phyloP scores from a whole-genome alignment of 2,329 filamentous ascomycete species.

The Sclerotinia borealis region DNA sequence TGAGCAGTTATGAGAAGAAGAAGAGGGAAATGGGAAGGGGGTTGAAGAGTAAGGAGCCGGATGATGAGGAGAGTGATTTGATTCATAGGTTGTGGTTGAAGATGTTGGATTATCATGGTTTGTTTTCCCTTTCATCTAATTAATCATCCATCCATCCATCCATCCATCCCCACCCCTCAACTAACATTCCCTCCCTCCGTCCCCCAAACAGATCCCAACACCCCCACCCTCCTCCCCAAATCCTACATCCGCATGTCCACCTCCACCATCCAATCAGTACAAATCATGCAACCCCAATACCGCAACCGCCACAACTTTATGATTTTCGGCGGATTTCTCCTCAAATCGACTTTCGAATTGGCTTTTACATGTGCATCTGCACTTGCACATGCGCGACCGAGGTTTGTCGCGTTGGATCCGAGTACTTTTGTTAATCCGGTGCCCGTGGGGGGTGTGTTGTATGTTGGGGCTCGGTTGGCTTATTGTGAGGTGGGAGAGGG shows the following conservation, averaged over 20 bases:
- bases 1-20: constrained; percentile 59
- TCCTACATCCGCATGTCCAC: constrained; percentile 58
- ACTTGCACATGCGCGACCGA: constrained; percentile 60
- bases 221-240: constrained; percentile 45
- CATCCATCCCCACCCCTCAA: not conserved
- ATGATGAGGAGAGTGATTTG: constrained; percentile 61
- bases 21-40: constrained; percentile 54
- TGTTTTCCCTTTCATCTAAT: not conserved
- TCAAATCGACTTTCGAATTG: constrained; percentile 66
- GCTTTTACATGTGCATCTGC: constrained; percentile 66
- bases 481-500: constrained; percentile 50
- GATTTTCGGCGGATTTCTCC: constrained; percentile 68
- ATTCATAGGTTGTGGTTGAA: constrained; percentile 67
- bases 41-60: constrained; percentile 58
- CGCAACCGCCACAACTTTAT: constrained; percentile 66
- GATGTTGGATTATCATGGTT: constrained; percentile 51
- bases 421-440: constrained; percentile 68
- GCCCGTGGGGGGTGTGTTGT: constrained; percentile 64
- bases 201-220: constrained; percentile 45
- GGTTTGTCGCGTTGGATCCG: constrained; percentile 63
- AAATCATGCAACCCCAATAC: constrained; percentile 68
- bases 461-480: constrained; percentile 60
- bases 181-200: not conserved
- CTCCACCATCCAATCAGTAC: constrained; percentile 57
- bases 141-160: not conserved